phyloP scores from a whole-genome alignment of 306 rosid genomes.

The Abrus precatorius region DNA sequence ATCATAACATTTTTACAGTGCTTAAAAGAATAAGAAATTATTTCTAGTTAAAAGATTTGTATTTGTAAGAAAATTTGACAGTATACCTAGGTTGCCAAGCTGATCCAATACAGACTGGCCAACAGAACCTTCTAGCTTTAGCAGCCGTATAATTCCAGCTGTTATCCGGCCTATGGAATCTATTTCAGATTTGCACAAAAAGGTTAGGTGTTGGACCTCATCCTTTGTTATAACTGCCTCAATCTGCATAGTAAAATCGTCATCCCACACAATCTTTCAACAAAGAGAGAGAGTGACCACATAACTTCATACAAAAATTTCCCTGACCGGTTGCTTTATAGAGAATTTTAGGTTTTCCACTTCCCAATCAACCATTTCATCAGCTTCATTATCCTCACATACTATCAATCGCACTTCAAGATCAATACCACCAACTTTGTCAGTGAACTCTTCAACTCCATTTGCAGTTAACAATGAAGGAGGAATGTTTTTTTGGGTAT shows the following conservation, averaged over 20 bases:
- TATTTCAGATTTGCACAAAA: constrained; percentile 88
- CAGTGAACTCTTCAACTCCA: constrained; percentile 64
- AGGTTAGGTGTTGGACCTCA: constrained; percentile 81
- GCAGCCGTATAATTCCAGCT: constrained; percentile 78
- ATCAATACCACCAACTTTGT: constrained; percentile 66
- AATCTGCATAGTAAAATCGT: constrained; percentile 60
- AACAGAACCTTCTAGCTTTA: constrained; percentile 87
- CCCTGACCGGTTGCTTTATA: constrained; percentile 77
- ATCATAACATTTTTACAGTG: constrained; percentile 29
- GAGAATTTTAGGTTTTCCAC: constrained; percentile 84
- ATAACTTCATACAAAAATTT: constrained; percentile 39
- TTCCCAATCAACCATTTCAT: constrained; percentile 72
- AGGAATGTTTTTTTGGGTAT: constrained; percentile 52
- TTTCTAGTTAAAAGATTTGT: constrained; percentile 16
- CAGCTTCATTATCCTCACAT: constrained; percentile 60
- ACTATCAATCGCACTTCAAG: constrained; percentile 69
- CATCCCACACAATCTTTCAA: constrained; percentile 40
- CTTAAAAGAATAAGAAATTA: constrained; percentile 11
- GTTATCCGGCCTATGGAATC: constrained; percentile 93
- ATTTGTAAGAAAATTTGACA: constrained; percentile 27
- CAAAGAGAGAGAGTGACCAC: constrained; percentile 24
- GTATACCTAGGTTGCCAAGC: constrained; percentile 85
- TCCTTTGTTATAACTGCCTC: constrained; percentile 86
- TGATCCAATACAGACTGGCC: constrained; percentile 85
- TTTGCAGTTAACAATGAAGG: constrained; percentile 48